Evolutionary conservation across 805 yeast species (phyloP), one percentile per base, ranked within the genome.

Genomic region (Wickerhamomyces chaumierensis): DNA sequence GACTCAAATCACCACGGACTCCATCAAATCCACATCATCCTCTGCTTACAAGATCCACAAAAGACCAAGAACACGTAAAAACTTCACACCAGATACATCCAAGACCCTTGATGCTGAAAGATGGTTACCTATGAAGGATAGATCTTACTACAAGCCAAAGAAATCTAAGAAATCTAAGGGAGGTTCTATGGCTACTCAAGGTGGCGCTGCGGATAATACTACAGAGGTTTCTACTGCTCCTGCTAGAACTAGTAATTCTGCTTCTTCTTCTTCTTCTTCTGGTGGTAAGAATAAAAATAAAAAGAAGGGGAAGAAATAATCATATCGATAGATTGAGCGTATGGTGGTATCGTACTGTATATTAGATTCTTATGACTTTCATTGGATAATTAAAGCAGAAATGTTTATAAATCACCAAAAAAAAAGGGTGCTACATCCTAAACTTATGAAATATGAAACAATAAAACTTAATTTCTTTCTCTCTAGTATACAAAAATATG

Each of bases 71-170:
- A 57, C 56, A 39, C 56, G 53, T 38, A 62, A 57, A 43, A 47
- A 60, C 15, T 58, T 57, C 42, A 48, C 48, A 48, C 73, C 45
- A 60, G 78, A 63, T 36, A 55, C 59, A 36, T 52, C 46, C 4
- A 58, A 53, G 42, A 42, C 43, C 18, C 64, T 73, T 3, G 81
- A 80, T 48, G 71, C 73, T 15, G 96, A 88, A 58, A 79, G 96
- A 62, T 88, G 97, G 97, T 59, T 90, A 37, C 94, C 96, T 18
- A 50, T 82, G 69, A 81, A 78, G 55, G 94, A 88, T 55, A 75
- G 97, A 57, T 72, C 87, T 6, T 75, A 78, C 49, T 87, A 81
- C 62, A 84, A 76, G 58, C 84, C 94, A 13, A 81, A 83, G 54
- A 78, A 75, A 63, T 73, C 78, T 46, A 63, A 63, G 46, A 59